Percentiles rank a stretch among this genome's conserved stretches.
Evolutionary conservation across 257 asterid species (phyloP).

Genomic region (Solanum pinnatisectum): DNA sequence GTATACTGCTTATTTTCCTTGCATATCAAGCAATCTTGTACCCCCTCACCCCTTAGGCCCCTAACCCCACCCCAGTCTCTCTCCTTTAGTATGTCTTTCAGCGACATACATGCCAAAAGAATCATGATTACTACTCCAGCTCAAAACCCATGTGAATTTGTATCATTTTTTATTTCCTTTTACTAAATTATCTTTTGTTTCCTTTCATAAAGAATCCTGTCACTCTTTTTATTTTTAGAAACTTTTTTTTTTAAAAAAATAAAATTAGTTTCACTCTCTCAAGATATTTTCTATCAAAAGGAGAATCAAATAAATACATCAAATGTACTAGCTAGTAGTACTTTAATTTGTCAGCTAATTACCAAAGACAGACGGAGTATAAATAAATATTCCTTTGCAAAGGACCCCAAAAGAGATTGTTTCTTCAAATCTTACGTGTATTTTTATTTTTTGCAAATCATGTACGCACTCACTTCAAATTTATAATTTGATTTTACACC

Average conservation of each 20-base stretch:
- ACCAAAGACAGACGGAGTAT: neutral
- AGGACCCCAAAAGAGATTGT: neutral
- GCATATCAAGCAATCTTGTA: conserved; percentile 70
- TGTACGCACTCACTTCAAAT: neutral
- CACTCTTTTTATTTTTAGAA: neutral
- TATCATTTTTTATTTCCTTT: conserved; percentile 50
- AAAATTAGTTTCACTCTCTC: neutral
- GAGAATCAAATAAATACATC: neutral
- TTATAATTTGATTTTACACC: too few species aligned
- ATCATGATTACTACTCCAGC: conserved; percentile 68
- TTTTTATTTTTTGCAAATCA: neutral
- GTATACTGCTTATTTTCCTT: conserved; percentile 66
- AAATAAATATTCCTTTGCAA: neutral
- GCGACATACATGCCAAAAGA: conserved; percentile 51
- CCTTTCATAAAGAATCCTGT: neutral
- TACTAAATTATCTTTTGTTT: conserved; percentile 19
- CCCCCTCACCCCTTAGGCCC: neutral
- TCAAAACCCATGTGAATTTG: conserved; percentile 68
- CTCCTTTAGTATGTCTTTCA: conserved; percentile 11
- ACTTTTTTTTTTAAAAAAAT: neutral
- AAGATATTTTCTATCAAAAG: neutral
- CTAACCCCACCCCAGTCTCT: neutral
- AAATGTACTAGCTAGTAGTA: neutral
- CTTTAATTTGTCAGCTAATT: neutral
- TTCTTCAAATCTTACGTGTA: neutral